Evolutionary conservation across 371 early-diverging fungal genomes (phyloP), one percentile per base, ranked within the genome.

Genomic region (Neoconidiobolus thromboides): DNA sequence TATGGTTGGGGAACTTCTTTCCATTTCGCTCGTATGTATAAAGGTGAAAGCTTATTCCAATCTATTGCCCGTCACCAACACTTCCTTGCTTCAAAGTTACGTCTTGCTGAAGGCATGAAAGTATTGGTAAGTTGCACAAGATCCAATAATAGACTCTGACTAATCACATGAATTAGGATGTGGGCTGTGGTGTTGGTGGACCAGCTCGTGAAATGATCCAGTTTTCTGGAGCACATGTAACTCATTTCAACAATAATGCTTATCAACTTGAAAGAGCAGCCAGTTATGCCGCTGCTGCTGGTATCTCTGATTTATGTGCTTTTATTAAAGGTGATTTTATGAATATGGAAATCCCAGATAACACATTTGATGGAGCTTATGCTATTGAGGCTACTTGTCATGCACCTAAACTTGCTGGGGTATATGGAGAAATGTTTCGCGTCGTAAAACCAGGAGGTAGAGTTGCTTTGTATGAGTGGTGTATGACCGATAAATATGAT

Each of bases 351-450:
- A 82, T 91, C 68, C 82, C 81, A 36, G 86, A 84, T 38, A 77
- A 75, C 67, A 54, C 74, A 40, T 88, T 85, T 55, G 95, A 94
- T 69, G 88, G 86, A 49, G 76, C 72, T 2, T 94, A 93, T 65
- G 91, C 91, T 47, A 87, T 94, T 66, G 95, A 94, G 74, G 95
- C 95, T 50, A 89, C 90, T 44, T 86, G 86, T 71, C 93, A 88
- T 60, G 86, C 89, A 0, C 86, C 85, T 9, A 71, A 76, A 0
- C 79, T 92, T 53, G 85, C 85, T 65, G 82, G 82, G 63, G 89
- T 87, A 51, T 93, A 92, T 68, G 74, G 79, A 38, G 87, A 93
- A 66, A 84, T 86, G 60, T 92, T 82, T 78, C 81, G 91, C 53
- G 83, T 89, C 7, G 67, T 94, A 60, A 92, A 91, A 74, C 92